phyloP scores from a whole-genome alignment of 2,329 filamentous ascomycete species.

The Beauveria asiatica region DNA sequence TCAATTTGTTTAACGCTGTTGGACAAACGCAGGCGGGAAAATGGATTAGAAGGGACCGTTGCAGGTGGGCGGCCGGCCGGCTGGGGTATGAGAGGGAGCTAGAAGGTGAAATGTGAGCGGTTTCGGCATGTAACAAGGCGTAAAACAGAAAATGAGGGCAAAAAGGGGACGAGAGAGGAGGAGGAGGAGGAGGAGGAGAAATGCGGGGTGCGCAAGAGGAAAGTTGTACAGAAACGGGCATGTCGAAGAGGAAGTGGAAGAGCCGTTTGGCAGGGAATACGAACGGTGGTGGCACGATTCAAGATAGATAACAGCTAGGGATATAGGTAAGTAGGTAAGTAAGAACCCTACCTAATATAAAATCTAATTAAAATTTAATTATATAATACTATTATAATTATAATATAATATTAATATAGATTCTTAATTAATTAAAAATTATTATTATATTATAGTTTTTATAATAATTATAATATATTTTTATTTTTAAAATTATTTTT shows the following conservation, averaged over 20 bases:
- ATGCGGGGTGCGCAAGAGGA: neutral
- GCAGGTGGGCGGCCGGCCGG: neutral
- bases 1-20: neutral
- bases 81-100: neutral
- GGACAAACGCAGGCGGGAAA: neutral
- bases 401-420: too few species aligned
- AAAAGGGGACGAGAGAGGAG: neutral
- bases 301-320: too few species aligned
- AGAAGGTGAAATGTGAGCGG: neutral
- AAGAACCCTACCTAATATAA: too few species aligned
- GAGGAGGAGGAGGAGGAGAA: neutral
- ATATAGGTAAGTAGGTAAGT: too few species aligned
- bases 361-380: too few species aligned
- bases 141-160: too few species aligned
- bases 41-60: neutral
- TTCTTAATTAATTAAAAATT: too few species aligned
- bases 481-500: too few species aligned
- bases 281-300: neutral
- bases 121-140: neutral
- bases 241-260: neutral
- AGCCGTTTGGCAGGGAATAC: neutral
- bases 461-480: too few species aligned
- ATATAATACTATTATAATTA: too few species aligned
- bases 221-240: neutral
- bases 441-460: too few species aligned